Evolutionary conservation across 169 alveolate genomes (phyloP).

Genomic region (Pseudocohnilembus persalinus): DNA sequence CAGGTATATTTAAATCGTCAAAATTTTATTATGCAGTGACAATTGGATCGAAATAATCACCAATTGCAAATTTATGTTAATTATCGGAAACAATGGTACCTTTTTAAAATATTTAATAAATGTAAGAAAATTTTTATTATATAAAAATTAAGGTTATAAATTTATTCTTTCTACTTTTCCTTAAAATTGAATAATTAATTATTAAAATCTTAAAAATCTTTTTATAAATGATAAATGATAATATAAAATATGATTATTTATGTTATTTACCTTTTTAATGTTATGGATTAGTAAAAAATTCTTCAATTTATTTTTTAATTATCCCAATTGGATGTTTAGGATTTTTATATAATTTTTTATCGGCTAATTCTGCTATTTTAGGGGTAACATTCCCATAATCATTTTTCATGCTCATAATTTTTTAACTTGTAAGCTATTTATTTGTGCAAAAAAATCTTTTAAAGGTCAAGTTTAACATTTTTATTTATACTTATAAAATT

Average conservation of each 20-base stretch:
- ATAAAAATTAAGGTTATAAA: no score
- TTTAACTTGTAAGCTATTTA: background rate
- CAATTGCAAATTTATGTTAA: no score
- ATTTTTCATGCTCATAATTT: background rate
- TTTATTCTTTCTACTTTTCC: no score
- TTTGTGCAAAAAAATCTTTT: conserved; percentile 1
- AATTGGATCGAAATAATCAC: conserved; percentile 58
- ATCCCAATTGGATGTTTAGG: conserved; percentile 63
- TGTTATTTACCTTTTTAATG: conserved; percentile 33
- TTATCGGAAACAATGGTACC: no score
- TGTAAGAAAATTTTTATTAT: no score
- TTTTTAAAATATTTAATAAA: no score
- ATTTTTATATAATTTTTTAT: conserved; percentile 34
- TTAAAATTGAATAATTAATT: no score
- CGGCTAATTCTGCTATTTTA: conserved; percentile 32
- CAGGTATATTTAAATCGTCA: conserved; percentile 88
- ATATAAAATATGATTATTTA: conserved; percentile 31
- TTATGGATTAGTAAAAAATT: conserved; percentile 36
- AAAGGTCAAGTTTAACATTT: no score
- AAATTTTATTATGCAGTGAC: conserved; percentile 79
- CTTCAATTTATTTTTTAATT: conserved; percentile 43
- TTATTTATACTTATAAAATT: no score
- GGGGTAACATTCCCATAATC: conserved; percentile 38
- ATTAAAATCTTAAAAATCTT: no score
- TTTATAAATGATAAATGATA: no score